Conservation (phyloP, 495 filamentous ascomycete genomes). For the Beverwykella pulmonaria region DNA sequence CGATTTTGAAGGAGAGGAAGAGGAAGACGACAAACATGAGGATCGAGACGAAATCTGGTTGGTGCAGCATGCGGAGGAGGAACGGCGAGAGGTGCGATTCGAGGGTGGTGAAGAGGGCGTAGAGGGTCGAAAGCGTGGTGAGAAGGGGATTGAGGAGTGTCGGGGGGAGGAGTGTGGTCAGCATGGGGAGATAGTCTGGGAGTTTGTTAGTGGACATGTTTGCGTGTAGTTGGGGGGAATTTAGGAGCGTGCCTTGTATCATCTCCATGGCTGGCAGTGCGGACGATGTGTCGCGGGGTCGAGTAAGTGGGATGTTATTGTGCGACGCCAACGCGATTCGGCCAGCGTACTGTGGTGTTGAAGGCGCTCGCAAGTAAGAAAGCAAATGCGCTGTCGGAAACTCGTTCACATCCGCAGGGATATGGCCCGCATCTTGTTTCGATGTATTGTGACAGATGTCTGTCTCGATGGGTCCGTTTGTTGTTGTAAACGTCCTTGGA, state of each 20-base stretch:
- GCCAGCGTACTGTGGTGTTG: too few species aligned
- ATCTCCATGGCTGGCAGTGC: slow-evolving; percentile 17
- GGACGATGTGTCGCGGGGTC: not conserved
- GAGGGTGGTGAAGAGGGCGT: slow-evolving; percentile 6
- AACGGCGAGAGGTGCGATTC: slow-evolving; percentile 17
- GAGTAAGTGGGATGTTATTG: not conserved
- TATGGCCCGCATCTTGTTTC: not conserved
- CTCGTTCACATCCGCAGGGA: too few species aligned
- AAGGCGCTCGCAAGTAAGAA: too few species aligned
- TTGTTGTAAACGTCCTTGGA: not conserved
- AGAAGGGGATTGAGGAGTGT: slow-evolving; percentile 22
- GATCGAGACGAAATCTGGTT: slow-evolving; percentile 65
- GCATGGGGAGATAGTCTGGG: slow-evolving; percentile 20
- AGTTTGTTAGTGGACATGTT: not conserved
- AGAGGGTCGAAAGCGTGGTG: slow-evolving; percentile 10
- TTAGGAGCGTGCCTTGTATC: slow-evolving; percentile 18
- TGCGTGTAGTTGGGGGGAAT: not conserved
- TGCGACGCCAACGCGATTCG: too few species aligned
- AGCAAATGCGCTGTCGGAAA: not conserved
- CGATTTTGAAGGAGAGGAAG: slow-evolving; percentile 64
- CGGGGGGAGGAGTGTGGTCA: slow-evolving; percentile 9
- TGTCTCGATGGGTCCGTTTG: not conserved
- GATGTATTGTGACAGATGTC: not conserved
- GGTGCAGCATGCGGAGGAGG: slow-evolving; percentile 48
- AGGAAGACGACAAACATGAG: slow-evolving; percentile 58